Base-by-base conservation (phyloP, 2,329 filamentous ascomycete genomes). In the Xylariaceae sp. region DNA sequence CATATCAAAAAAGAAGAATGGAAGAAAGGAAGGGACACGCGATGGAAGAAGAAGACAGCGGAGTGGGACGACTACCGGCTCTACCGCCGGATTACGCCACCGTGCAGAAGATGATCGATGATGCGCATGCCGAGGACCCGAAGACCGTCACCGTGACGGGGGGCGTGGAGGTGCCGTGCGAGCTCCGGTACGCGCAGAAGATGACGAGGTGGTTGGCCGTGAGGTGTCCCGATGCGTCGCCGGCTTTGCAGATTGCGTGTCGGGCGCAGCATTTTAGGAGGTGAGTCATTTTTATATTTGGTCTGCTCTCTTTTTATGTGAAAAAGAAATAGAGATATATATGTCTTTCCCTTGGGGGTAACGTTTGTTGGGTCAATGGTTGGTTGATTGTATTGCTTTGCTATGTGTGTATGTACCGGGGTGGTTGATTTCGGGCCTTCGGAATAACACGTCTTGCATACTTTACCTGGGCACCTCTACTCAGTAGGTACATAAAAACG, bases 261-360 rank as follows among this genome's bases (percentile, higher is more conserved):
- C 81, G 86, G 49, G 87, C 86, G 9, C 88, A 94, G 61, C 88
- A 94, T 62, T 85, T 94, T 54, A 76, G 81, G 37, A 80, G 85
- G 64, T 74, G 49, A 34, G 56, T 34, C 23, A 17, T 9, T 24
- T n/a, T 26, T 41, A 36, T 41, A 7, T 33, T 19, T 12, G 18
- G n/a, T 15, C 21, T 24, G n/a, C 11, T 24, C 11, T 24, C 21
- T 24, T 24, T 11, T 24, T 11, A 7, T 24, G 6, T 11, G 11
- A 6, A 24, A 6, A 24, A 24, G 11, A 24, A 11, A 7, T 24
- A 24, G 6, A 7, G 21, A 11, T 24, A 11, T 24, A 24, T 11
- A 6, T 11, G 11, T 24, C 21, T 24, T 7, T 7, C 21, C 7
- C 21, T 24, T 11, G 21, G 21, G 21, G 21, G 21, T 24, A 24